A percentile compares a stretch with the other conserved stretches of the same genome.
phyloP scores from a whole-genome alignment of 1,139 yeast genomes.

The Hansenula lynferdii region DNA sequence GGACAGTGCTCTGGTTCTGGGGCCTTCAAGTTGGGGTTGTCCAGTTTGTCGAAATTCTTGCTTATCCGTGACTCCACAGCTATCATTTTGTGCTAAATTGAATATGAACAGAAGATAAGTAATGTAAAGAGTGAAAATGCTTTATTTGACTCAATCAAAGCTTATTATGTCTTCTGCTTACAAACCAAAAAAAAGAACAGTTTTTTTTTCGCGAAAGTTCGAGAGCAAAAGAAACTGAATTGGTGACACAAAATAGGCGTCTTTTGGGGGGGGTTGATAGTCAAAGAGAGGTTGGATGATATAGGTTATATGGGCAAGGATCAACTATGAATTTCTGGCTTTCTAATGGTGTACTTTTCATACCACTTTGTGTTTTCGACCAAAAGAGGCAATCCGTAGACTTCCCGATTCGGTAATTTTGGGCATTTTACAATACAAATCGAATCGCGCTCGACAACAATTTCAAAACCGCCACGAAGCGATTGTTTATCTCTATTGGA shows the following conservation, averaged over 20 bases:
- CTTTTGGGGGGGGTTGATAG: too few relatives aligned
- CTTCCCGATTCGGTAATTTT: constrained; percentile 14
- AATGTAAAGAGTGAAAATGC: too few relatives aligned
- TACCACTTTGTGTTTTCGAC: neutral
- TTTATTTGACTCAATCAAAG: too few relatives aligned
- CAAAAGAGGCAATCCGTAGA: constrained; percentile 8
- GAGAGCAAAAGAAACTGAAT: too few relatives aligned
- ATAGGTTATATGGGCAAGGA: too few relatives aligned
- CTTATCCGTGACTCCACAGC: constrained; percentile 16
- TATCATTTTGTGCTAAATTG: too few relatives aligned
- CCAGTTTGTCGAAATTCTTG: constrained; percentile 7
- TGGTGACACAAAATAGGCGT: too few relatives aligned
- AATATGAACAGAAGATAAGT: too few relatives aligned
- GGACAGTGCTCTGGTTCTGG: constrained; percentile 97
- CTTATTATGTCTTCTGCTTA: too few relatives aligned
- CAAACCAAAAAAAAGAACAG: too few relatives aligned
- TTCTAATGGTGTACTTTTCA: neutral
- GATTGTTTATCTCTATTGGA: neutral
- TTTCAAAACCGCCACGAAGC: neutral
- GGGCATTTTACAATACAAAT: neutral
- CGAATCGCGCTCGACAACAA: constrained; percentile 1
- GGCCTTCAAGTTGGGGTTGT: constrained; percentile 22
- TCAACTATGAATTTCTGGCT: neutral
- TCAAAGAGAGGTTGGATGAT: too few relatives aligned
- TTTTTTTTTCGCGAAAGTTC: too few relatives aligned